These are phyloP conservation scores for Capsella rubella DNA, from an alignment of 441 rosid genomes.

Conservation along the genomic window DNA sequence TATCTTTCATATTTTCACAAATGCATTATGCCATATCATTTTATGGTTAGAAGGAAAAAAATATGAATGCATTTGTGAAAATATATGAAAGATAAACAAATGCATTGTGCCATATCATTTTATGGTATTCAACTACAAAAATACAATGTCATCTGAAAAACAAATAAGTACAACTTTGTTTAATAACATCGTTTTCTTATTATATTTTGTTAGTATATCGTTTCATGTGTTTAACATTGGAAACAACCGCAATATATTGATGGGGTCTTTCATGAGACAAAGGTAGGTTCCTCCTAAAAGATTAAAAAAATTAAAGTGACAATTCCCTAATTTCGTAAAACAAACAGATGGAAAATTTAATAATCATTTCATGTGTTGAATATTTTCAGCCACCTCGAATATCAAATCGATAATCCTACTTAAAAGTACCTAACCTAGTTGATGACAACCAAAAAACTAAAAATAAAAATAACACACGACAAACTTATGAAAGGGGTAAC, in stretches of 20 bases:
- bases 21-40: constrained; percentile 1
- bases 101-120: no score
- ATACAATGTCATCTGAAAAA: no score
- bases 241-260: not conserved
- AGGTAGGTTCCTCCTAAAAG: not conserved
- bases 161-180: no score
- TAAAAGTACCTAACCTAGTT: no score
- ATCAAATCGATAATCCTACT: not conserved
- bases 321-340: constrained; percentile 8
- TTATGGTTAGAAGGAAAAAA: not conserved
- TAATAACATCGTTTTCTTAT: not conserved
- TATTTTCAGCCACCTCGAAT: not conserved
- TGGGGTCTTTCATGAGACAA: constrained; percentile 2
- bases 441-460: not conserved
- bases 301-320: not conserved
- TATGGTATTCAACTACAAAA: no score
- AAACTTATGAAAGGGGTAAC: constrained; percentile 15
- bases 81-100: no score
- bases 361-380: constrained; percentile 31
- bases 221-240: not conserved
- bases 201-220: not conserved
- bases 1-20: not conserved
- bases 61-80: no score
- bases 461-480: not conserved
- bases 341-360: not conserved